Percentiles rank a stretch among this genome's conserved stretches.
Evolutionary conservation across 1,139 yeast genomes (phyloP).

Genomic region (Kodamaea sp.): DNA sequence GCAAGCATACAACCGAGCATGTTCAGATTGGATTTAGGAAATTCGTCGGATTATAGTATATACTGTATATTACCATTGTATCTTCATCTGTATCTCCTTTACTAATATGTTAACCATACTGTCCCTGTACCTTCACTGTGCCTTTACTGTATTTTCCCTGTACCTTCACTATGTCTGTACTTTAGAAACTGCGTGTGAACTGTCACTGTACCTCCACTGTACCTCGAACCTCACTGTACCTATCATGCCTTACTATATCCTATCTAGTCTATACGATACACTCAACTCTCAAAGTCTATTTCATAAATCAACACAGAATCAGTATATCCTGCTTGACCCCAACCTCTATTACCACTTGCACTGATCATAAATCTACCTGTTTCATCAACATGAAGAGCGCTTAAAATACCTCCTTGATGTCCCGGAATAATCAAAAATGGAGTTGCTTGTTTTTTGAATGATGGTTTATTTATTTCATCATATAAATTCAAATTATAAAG

Average conservation of each 20-base stretch:
- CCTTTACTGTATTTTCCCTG: background rate
- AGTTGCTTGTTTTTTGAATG: constrained; percentile 41
- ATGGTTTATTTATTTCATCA: constrained; percentile 26
- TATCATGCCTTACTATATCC: background rate
- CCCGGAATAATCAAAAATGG: constrained; percentile 64
- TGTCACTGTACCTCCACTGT: too few relatives aligned
- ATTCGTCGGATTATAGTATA: constrained; percentile 3
- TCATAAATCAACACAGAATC: constrained; percentile 82
- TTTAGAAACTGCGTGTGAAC: background rate
- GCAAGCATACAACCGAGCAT: constrained; percentile 15
- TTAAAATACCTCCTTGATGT: constrained; percentile 55
- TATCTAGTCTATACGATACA: background rate
- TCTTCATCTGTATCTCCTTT: background rate
- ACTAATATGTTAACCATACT: constrained; percentile 1
- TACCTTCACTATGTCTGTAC: background rate
- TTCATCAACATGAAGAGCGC: constrained; percentile 71
- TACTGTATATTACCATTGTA: too few relatives aligned
- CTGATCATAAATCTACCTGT: constrained; percentile 85
- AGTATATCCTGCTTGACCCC: constrained; percentile 77
- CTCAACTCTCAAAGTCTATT: constrained; percentile 40
- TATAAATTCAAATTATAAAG: constrained; percentile 69
- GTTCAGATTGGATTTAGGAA: constrained; percentile 33
- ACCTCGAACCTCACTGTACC: too few relatives aligned
- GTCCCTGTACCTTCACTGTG: background rate
- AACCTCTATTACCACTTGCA: constrained; percentile 93